Evolutionary conservation across 257 asterid genomes (phyloP).

Genomic region (Solanum pennellii): DNA sequence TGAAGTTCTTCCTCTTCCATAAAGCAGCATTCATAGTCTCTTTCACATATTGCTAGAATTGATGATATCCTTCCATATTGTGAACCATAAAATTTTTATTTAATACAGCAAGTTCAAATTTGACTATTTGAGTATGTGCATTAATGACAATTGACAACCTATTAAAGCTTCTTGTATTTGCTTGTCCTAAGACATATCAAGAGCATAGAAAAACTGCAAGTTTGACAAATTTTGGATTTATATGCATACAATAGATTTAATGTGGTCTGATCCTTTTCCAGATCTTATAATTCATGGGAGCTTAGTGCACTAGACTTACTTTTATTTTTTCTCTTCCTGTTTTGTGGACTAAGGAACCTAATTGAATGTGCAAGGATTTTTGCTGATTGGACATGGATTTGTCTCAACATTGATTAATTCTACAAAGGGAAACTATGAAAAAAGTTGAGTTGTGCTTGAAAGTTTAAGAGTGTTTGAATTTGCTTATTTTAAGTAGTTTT

Average conservation of each 20-base stretch:
- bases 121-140: neutral
- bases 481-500: neutral
- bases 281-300: neutral
- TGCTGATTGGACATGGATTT: neutral
- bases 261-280: neutral
- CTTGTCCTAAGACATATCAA: neutral
- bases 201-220: neutral
- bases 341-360: neutral
- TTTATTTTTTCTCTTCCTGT: neutral
- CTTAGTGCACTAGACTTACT: neutral
- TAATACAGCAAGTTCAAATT: neutral
- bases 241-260: neutral
- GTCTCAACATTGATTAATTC: neutral
- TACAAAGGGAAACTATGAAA: neutral
- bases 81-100: neutral
- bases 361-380: neutral
- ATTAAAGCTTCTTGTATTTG: neutral
- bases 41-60: neutral
- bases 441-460: neutral
- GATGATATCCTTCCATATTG: neutral
- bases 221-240: neutral
- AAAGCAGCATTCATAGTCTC: neutral
- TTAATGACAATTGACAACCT: neutral
- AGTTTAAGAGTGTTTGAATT: neutral
- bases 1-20: neutral